Evolutionary conservation across 257 asterid genomes (phyloP).

Genomic region (Cordia subcordata): DNA sequence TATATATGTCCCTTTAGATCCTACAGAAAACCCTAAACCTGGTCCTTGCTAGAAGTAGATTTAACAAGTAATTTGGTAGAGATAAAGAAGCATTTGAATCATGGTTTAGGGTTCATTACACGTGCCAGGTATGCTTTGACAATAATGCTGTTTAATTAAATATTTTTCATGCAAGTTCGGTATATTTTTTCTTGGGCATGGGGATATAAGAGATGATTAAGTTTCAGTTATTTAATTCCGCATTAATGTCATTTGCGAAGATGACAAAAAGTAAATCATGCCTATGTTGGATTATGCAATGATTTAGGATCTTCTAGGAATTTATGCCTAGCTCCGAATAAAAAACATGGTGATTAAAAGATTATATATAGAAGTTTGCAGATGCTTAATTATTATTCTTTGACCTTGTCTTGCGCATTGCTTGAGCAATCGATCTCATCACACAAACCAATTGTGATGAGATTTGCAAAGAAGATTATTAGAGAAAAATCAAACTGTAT

Average conservation of each 20-base stretch:
- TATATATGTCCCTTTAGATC: conserved; percentile 26
- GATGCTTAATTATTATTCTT: background rate
- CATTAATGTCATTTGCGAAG: background rate
- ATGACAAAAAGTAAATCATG: conserved; percentile 9
- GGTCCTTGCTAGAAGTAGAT: conserved; percentile 28
- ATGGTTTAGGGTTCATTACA: conserved; percentile 25
- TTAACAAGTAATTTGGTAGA: conserved; percentile 15
- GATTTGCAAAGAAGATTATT: too few relatives aligned
- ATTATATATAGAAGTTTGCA: background rate
- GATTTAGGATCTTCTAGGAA: conserved; percentile 23
- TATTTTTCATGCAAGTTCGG: too few relatives aligned
- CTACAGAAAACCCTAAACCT: conserved; percentile 53
- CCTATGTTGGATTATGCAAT: conserved; percentile 18
- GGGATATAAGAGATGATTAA: background rate
- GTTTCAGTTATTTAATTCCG: conserved; percentile 8
- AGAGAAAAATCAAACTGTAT: too few relatives aligned
- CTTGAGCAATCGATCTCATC: too few relatives aligned
- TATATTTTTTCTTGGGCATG: conserved; percentile 16
- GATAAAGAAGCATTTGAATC: conserved; percentile 37
- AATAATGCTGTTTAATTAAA: too few relatives aligned
- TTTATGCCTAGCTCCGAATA: background rate
- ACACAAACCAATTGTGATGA: too few relatives aligned
- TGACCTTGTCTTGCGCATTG: background rate
- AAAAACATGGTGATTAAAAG: background rate
- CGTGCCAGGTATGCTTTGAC: conserved; percentile 29